Conservation (phyloP, 2,329 filamentous ascomycete species). For the Colletotrichum truncatum region DNA sequence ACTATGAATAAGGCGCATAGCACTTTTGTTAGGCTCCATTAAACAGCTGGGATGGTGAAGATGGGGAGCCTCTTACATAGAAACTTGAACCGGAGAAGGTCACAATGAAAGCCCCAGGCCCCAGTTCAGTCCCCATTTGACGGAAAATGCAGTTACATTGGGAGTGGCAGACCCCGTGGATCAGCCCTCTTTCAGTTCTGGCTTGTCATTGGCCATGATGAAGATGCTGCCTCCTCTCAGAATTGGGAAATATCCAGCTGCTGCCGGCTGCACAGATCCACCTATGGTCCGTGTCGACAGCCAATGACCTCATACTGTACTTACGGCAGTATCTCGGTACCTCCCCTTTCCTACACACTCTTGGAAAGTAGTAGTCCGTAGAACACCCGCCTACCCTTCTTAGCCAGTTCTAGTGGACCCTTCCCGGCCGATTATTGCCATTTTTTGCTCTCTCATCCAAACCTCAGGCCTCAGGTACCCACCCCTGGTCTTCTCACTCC, state of each 20-base stretch:
- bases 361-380: too few species aligned
- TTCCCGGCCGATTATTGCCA: too few species aligned
- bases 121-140: not conserved
- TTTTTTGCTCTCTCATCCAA: not conserved
- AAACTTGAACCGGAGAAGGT: not conserved
- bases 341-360: not conserved
- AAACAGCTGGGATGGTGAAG: too few species aligned
- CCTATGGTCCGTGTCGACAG: slow-evolving; percentile 3
- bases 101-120: not conserved
- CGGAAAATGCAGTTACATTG: not conserved
- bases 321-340: slow-evolving; percentile 2
- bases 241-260: slow-evolving; percentile 15
- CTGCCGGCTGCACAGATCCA: slow-evolving; percentile 6
- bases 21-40: too few species aligned
- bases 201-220: slow-evolving; percentile 1
- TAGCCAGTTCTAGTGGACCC: not conserved
- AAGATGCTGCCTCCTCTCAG: not conserved
- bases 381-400: not conserved
- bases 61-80: too few species aligned
- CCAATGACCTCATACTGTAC: slow-evolving; percentile 28
- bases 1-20: too few species aligned
- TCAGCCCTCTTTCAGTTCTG: not conserved
- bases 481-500: slow-evolving; percentile 13
- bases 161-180: slow-evolving; percentile 15
- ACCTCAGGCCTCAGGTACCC: not conserved